Evolutionary conservation across 768 basidiomycete species (phyloP), one percentile per base, ranked within the genome.

Genomic region (Russula foetens): DNA sequence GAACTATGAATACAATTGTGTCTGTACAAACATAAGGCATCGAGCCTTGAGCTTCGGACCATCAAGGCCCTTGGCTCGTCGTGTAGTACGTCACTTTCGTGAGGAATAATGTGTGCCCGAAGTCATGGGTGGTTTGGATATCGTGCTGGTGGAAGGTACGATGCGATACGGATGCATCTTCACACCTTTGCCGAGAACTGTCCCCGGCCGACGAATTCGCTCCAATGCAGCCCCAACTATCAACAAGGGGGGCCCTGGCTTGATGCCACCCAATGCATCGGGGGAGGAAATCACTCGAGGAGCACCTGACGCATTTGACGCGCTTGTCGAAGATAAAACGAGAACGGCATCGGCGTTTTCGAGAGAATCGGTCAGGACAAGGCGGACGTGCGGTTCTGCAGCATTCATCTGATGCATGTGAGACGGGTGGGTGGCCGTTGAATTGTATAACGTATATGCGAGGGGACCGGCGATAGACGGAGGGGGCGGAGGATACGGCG

Each of bases 141-240:
- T 19, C 19, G 46, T 39, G 45, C 41, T 41, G 19, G 56, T n/a
- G 12, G 56, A 28, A 23, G 29, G 60, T 17, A 73, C 69, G 35
- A 83, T 72, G 63, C 79, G 78, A 69, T 85, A 87, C 2, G 85
- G 84, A 62, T 82, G 79, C 8, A 86, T 63, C 23, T 81, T 75
- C 9, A 78, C 74, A 39, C 80, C 80, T 61, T 76, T 76, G 15
- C 75, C 71, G 28, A 82, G 62, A 19, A 70, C 75, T 9, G 72
- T 69, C 35, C 73, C 70, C 1, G 76, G 73, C 12, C 76, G 72
- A 55, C 83, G 80, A 49, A 84, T 70, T 21, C 72, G 70, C 45
- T 77, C 72, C 17, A 84, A 66, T 0, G 79, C 77, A 1, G 75
- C 73, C 1, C 84, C 84, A 15, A 83, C 74, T 53, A 84, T 69